Percentiles rank a stretch among this genome's conserved stretches.
These are phyloP conservation scores for Aureobasidium sp. DNA, from an alignment of 2,329 filamentous ascomycete genomes.

Conservation along the genomic window DNA sequence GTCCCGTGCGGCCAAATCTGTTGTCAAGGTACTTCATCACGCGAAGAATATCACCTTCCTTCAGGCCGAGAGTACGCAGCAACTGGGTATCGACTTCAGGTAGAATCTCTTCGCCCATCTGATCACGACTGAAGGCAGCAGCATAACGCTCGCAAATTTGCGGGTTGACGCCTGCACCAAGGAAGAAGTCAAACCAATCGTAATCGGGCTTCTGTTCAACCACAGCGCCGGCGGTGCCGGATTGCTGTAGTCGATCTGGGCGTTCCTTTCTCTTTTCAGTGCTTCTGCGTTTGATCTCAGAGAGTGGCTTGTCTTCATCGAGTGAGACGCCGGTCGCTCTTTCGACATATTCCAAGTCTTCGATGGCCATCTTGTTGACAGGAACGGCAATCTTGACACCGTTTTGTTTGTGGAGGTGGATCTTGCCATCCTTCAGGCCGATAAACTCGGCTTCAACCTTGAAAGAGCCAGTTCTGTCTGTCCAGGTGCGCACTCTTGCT, in stretches of 20 bases:
- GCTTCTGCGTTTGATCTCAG: conserved; percentile 61
- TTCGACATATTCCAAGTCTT: conserved; percentile 94
- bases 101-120: conserved; percentile 90
- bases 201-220: conserved; percentile 69
- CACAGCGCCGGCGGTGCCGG: conserved; percentile 49
- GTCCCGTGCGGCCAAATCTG: conserved; percentile 60
- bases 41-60: conserved; percentile 93
- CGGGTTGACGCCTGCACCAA: conserved; percentile 83
- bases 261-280: conserved; percentile 45
- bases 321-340: conserved; percentile 77
- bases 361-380: conserved; percentile 87
- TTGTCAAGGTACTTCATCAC: conserved; percentile 84
- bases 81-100: conserved; percentile 81
- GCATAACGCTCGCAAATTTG: conserved; percentile 93
- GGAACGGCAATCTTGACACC: conserved; percentile 98
- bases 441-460: conserved; percentile 97
- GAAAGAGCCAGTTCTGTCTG: conserved; percentile 89
- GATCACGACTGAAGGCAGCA: conserved; percentile 80
- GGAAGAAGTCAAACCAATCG: conserved; percentile 99
- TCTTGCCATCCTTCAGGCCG: conserved; percentile 88
- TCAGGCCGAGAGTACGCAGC: conserved; percentile 80
- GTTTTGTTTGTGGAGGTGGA: conserved; percentile 95
- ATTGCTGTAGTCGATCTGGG: conserved; percentile 19
- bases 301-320: conserved; percentile 86
- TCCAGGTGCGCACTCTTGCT: conserved; percentile 83